Percentiles rank a stretch among this genome's conserved stretches.
phyloP scores from a whole-genome alignment of 164 flowering plant species.

The Taxillus chinensis region DNA sequence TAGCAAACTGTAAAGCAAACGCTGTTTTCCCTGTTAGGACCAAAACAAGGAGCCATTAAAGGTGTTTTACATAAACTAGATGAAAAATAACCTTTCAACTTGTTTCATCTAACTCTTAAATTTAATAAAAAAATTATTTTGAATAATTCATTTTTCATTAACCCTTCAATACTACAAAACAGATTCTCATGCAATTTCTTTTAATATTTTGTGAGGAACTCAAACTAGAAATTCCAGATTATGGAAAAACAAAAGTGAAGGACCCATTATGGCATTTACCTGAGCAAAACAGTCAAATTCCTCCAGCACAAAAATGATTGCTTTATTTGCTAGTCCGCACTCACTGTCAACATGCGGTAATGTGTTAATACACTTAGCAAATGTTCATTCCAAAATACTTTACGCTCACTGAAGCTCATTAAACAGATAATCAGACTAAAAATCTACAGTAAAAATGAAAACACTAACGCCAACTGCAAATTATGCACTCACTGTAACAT shows the following conservation, averaged over 20 bases:
- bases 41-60: neutral
- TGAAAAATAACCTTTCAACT: no score
- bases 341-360: slow-evolving; percentile 39
- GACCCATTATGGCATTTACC: slow-evolving; percentile 21
- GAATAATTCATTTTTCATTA: no score
- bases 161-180: no score
- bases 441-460: neutral
- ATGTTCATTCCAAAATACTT: no score
- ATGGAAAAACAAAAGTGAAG: no score
- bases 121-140: no score
- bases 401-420: no score
- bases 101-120: no score
- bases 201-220: no score
- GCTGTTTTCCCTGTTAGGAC: slow-evolving; percentile 77
- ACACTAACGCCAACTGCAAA: neutral
- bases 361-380: neutral
- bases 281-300: slow-evolving; percentile 92
- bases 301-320: slow-evolving; percentile 79
- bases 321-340: slow-evolving; percentile 90
- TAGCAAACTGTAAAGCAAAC: slow-evolving; percentile 79
- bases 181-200: no score
- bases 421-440: neutral
- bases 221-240: no score
- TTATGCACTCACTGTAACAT: slow-evolving; percentile 60
- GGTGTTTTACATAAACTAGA: no score